Base-by-base conservation (phyloP, 176 grass and related monocot species). In the Avena eriantha region DNA sequence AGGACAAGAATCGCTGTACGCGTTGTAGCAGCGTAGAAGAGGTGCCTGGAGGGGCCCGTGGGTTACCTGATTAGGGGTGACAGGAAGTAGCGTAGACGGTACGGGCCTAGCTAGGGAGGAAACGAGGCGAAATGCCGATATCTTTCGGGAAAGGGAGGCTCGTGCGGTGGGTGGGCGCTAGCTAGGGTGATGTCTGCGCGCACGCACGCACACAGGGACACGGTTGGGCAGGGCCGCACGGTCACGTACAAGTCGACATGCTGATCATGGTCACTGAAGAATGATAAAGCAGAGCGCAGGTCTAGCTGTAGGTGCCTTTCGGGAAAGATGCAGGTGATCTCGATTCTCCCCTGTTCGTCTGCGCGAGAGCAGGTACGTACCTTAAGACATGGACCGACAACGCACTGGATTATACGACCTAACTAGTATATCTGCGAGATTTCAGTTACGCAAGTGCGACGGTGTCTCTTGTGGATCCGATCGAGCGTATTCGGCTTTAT, bases 241-340 rank as follows among this genome's bases (percentile, higher is more conserved):
- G 89, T 88, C 82, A 81, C 77, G 89, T 91, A 81, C 89, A 77
- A 63, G 75, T 87, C 85, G 39, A 56, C 76, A 68, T 48, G 36
- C 13, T 39, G 53, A 88, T 91, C 59, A 84, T 91, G 85, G n/a
- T 78, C 85, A 76, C 54, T 16, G 76, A 81, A 84, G 68, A 87
- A 91, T 12, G 3, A 1, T 7, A 74, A 74, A 74, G 70, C n/a
- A 1, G 67, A 33, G 4, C 23, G 69, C 6, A 1, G 39, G 69
- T 75, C 15, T 83, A 83, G 10, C 1, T 68, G 13, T 13, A 26
- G 71, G 69, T 54, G 74, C n/a, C 35, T 78, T 78, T 67, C 72
- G 22, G 21, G 72, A 69, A 77, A 64, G 82, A 33, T 43, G 68
- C 18, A 56, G 54, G 54, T 57, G 67, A 18, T 18, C 29, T 29